Conservation (phyloP, 2,329 filamentous ascomycete genomes). For the Polychaeton citri region DNA sequence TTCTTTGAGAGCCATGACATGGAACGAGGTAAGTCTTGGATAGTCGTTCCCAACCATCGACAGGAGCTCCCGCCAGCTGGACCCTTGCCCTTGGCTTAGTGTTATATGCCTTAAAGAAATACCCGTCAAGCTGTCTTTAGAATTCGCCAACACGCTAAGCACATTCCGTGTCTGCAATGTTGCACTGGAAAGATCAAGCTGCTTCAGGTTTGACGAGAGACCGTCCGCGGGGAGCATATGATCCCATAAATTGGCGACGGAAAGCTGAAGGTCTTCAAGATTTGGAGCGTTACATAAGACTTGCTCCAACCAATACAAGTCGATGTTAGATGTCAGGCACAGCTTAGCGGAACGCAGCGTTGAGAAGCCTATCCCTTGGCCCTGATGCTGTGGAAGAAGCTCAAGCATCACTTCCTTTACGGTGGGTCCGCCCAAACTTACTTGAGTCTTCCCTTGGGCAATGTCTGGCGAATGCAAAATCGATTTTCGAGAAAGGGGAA, state of each 20-base stretch:
- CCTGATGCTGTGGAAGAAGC: background rate
- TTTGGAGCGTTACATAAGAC: background rate
- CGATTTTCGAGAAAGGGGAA: background rate
- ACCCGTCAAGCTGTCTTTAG: background rate
- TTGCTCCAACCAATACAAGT: background rate
- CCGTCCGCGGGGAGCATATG: background rate
- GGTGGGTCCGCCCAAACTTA: background rate
- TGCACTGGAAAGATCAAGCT: background rate
- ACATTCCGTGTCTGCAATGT: background rate
- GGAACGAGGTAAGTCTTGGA: background rate
- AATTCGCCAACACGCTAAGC: background rate
- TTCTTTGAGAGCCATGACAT: background rate
- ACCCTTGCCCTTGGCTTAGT: background rate
- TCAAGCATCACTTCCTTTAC: background rate
- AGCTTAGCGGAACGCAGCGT: background rate
- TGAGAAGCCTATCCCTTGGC: background rate
- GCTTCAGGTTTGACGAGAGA: background rate
- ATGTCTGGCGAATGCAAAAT: background rate
- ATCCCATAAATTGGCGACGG: background rate
- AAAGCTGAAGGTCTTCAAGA: background rate
- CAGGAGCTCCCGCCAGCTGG: background rate
- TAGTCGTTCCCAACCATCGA: background rate
- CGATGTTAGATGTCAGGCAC: background rate
- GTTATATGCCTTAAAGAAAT: background rate
- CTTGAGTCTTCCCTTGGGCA: background rate